Evolutionary conservation across 164 flowering plant species (phyloP).

Genomic region (Cinnamomum micranthum): DNA sequence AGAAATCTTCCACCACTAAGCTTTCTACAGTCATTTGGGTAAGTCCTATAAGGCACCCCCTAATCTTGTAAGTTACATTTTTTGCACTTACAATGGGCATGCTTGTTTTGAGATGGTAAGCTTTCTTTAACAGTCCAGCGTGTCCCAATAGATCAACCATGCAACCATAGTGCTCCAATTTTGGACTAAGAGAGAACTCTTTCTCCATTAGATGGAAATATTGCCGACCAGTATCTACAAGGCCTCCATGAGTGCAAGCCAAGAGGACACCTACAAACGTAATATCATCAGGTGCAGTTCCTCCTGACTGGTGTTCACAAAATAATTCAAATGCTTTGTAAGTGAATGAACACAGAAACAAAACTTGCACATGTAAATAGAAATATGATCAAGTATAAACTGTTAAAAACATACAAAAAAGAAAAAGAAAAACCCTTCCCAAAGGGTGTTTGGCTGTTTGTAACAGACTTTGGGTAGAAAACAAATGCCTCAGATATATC

Average conservation of each 20-base stretch:
- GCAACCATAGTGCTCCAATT: slow-evolving; percentile 80
- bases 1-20: no score
- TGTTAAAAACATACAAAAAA: no score
- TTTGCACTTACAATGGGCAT: no score
- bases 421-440: no score
- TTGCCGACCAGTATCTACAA: slow-evolving; percentile 43
- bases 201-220: slow-evolving; percentile 53
- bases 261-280: slow-evolving; percentile 74
- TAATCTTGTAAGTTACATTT: no score
- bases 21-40: no score
- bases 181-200: slow-evolving; percentile 41
- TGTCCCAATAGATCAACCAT: slow-evolving; percentile 88
- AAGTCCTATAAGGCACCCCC: no score
- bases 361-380: background rate
- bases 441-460: no score
- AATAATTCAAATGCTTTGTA: background rate
- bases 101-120: slow-evolving; percentile 45
- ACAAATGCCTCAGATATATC: no score
- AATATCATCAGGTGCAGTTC: slow-evolving; percentile 61
- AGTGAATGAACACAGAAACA: background rate
- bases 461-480: no score
- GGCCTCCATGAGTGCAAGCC: slow-evolving; percentile 83
- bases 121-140: slow-evolving; percentile 58
- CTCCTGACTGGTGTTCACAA: slow-evolving; percentile 30
- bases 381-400: background rate